Evolutionary conservation across 306 rosid species (phyloP), one percentile per base, ranked within the genome.

Genomic region (Malus sylvestris): DNA sequence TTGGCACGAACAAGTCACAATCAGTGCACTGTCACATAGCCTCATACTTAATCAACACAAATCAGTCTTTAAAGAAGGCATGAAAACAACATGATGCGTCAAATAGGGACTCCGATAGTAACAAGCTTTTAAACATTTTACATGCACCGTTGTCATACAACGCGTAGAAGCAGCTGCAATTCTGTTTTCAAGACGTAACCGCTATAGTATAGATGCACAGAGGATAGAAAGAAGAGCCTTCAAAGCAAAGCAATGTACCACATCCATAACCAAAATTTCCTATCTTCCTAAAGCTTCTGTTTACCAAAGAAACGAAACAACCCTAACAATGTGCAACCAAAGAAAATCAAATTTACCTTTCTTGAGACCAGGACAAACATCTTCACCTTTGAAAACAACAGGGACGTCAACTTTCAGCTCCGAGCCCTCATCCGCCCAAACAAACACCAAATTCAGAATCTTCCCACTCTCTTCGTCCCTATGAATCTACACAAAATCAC

Each of bases 401-500:
- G 96, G 98, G 72, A 94, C 95, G 57, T 94, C 92, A 51, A 92
- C 93, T 84, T 86, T 94, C 87, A 92, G 82, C 16, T 92, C 82
- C 59, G 85, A 76, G 14, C 98, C 97, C 11, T 92, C 93, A 4
- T 94, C 96, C 20, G 96, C 98, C 98, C 98, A 94, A 70, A 87
- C 98, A 82, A 94, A 87, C 83, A 90, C 96, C 85, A 94, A 75
- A 82, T 94, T 94, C 71, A 92, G 81, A 52, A 94, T 85, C 72
- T 76, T 81, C 61, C 96, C 96, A 76, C 88, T 90, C 78, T 84
- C 93, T 80, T 81, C 66, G 25, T 91, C 88, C 84, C 85, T 86
- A 30, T 94, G 96, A 85, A 92, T 84, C 97, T 94, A 78, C 63
- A 76, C 27, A 63, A 49, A 23, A 23, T 23, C 25, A 23, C 25